Evolutionary conservation across 768 basidiomycete species (phyloP).

Genomic region (Tylopilus rubrobrunneus): DNA sequence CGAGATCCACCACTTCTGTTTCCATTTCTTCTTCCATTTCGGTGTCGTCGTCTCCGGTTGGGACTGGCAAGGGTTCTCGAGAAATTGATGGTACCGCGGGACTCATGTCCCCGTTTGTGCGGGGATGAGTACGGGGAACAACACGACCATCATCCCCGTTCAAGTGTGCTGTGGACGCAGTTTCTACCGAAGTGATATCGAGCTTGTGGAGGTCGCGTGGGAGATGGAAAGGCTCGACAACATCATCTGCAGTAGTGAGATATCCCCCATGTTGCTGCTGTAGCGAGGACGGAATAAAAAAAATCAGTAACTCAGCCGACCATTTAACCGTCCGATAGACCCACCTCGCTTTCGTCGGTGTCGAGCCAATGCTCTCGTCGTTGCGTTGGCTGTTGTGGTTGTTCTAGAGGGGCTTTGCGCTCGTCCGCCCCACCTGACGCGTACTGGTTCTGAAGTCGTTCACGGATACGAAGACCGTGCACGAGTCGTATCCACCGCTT

Average conservation of each 20-base stretch:
- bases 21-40: slow-evolving; percentile 2
- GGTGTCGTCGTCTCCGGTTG: slow-evolving; percentile 8
- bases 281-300: not conserved
- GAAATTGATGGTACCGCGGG: not conserved
- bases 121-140: not conserved
- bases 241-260: slow-evolving; percentile 63
- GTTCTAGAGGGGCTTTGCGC: not conserved
- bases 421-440: slow-evolving; percentile 20
- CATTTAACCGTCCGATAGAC: not conserved
- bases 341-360: slow-evolving; percentile 20
- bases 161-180: slow-evolving; percentile 1
- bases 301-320: slow-evolving; percentile 15
- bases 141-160: not conserved
- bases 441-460: slow-evolving; percentile 81
- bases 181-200: slow-evolving; percentile 8
- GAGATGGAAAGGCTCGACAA: slow-evolving; percentile 68
- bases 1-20: slow-evolving; percentile 16
- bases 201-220: slow-evolving; percentile 48
- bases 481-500: slow-evolving; percentile 89
- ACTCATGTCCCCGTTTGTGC: not conserved
- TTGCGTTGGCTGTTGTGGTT: slow-evolving; percentile 7
- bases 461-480: slow-evolving; percentile 82
- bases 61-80: slow-evolving; percentile 3
- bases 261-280: slow-evolving; percentile 49
- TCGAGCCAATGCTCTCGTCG: slow-evolving; percentile 20